Evolutionary conservation across 2,329 filamentous ascomycete species (phyloP), one percentile per base, ranked within the genome.

Genomic region (Aspergillus aculeatus): DNA sequence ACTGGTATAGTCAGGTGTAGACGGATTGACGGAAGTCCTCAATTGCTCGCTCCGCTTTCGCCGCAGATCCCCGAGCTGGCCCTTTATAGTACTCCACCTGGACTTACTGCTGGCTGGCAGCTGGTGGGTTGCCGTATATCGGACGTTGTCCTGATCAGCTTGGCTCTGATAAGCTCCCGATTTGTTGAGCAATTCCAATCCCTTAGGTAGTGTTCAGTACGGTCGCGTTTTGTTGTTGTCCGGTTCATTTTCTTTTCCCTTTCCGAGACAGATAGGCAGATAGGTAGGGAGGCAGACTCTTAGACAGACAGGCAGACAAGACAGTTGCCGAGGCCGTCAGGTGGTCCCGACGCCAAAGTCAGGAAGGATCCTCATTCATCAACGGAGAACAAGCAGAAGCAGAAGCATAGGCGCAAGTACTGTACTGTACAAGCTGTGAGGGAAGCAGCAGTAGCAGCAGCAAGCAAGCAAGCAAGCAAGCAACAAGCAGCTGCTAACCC

Each of bases 251-350:
- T 44, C 38, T 44, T 44, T 44, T 4, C 32, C 32, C 3, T 35
- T 1, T 52, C 49, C 23, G 31, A 14, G 24, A 26, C 50, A 23
- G 10, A 21, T 53, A 12, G n/a, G 32, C 7, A 53, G 50, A 53
- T n/a, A 38, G 14, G n/a, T 7, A 44, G 38, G 38, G n/a, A 44
- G 38, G n/a, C 38, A 41, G 16, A 16, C 35, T 14, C 10, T 19
- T 16, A 41, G 38, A n/a, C 41, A n/a, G 19, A n/a, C 44, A 47
- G 26, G n/a, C 53, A 29, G 41, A 48, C n/a, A 11, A 11, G 32
- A 54, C 10, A 48, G 14, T 59, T 66, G 63, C 68, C 66, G 65
- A 71, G 70, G 68, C 69, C 70, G 62, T 71, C 68, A 71, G 68
- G 68, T 72, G 70, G 70, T 64, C 69, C 66, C 63, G 64, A 62